Evolutionary conservation across 169 alveolate genomes (phyloP).

Genomic region (Plasmodium gonderi): DNA sequence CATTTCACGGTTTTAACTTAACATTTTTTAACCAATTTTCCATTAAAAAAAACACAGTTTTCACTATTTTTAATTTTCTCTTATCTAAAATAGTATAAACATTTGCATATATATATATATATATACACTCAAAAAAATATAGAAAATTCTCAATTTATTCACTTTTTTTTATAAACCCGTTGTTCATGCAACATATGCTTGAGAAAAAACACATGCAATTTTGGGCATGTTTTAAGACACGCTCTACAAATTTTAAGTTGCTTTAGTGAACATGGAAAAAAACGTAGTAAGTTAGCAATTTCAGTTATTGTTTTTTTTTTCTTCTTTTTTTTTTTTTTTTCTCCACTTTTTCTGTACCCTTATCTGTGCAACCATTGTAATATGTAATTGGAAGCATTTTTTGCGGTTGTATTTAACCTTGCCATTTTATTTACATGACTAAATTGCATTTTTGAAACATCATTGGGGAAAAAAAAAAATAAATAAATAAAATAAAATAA

Average conservation of each 20-base stretch:
- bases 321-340: slow-evolving; percentile 1
- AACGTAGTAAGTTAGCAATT: slow-evolving; percentile 7
- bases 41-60: background rate
- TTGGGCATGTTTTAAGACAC: background rate
- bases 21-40: background rate
- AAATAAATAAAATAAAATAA: no score
- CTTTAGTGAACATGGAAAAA: background rate
- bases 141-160: background rate
- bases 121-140: background rate
- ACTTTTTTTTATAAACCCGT: slow-evolving; percentile 2
- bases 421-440: background rate
- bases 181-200: slow-evolving; percentile 4
- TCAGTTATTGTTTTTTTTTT: slow-evolving; percentile 4
- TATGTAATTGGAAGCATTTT: background rate
- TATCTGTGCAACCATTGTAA: background rate
- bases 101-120: slow-evolving; percentile 16
- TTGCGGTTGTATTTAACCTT: background rate
- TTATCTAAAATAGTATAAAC: background rate
- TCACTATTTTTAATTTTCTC: background rate
- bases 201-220: background rate
- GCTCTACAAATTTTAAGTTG: background rate
- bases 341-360: background rate
- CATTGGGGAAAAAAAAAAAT: background rate
- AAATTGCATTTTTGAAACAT: slow-evolving; percentile 2
- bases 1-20: background rate